These are phyloP conservation scores for Biscutella laevigata DNA, from an alignment of 441 rosid species.

Conservation along the genomic window DNA sequence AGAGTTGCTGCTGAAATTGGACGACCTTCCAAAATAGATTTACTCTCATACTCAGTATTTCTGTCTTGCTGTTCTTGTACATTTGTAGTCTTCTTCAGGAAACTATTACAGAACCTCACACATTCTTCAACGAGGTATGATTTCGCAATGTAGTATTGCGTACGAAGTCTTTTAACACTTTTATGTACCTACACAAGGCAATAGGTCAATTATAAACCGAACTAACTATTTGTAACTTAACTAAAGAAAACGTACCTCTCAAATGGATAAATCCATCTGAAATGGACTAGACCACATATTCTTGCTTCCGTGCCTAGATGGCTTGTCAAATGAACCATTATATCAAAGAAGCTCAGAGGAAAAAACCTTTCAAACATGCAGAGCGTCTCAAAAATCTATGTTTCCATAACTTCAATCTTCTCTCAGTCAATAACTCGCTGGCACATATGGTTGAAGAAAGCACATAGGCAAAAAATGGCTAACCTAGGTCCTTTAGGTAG, in stretches of 20 bases:
- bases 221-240: too few relatives aligned
- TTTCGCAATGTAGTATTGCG: too few relatives aligned
- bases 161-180: too few relatives aligned
- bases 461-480: neutral
- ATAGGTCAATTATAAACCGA: too few relatives aligned
- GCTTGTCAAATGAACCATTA: neutral
- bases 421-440: neutral
- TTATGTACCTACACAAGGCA: too few relatives aligned
- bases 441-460: neutral
- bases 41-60: too few relatives aligned
- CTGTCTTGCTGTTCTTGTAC: too few relatives aligned
- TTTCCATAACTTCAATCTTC: neutral
- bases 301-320: neutral
- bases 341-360: neutral
- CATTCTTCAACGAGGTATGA: too few relatives aligned
- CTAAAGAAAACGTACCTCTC: neutral
- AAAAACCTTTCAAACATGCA: neutral
- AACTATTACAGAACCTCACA: too few relatives aligned
- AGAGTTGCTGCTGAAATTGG: too few relatives aligned
- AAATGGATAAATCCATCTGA: neutral
- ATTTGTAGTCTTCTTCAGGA: too few relatives aligned
- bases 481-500: neutral
- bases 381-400: neutral
- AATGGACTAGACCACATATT: neutral
- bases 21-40: too few relatives aligned